These are phyloP conservation scores for Teunomyces funiuensis DNA, from an alignment of 805 yeast species.

Conservation along the genomic window DNA sequence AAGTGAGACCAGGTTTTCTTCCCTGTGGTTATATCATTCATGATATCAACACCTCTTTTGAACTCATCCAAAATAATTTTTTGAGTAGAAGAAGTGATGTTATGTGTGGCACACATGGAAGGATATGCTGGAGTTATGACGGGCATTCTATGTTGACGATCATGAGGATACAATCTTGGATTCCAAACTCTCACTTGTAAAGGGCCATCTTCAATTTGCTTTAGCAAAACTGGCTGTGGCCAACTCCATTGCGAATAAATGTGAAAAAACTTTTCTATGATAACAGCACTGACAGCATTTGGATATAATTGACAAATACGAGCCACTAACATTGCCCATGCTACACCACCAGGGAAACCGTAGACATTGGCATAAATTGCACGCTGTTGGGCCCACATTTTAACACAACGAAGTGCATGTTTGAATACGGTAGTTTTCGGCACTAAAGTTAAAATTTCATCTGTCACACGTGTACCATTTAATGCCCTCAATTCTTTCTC, in stretches of 20 bases:
- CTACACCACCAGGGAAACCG: constrained; percentile 99
- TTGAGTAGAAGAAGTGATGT: constrained; percentile 86
- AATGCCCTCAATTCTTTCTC: constrained; percentile 87
- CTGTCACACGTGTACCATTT: constrained; percentile 97
- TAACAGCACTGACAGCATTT: constrained; percentile 89
- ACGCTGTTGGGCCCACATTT: constrained; percentile 94
- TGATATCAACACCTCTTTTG: constrained; percentile 68
- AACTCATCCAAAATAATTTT: constrained; percentile 78
- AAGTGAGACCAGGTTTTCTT: constrained; percentile 71
- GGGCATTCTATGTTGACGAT: constrained; percentile 92
- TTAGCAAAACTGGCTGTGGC: constrained; percentile 96
- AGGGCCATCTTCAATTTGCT: constrained; percentile 96
- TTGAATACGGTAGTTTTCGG: constrained; percentile 93
- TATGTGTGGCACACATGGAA: constrained; percentile 98
- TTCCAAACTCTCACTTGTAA: constrained; percentile 96
- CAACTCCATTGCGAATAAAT: constrained; percentile 90
- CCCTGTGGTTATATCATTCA: constrained; percentile 65
- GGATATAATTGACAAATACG: constrained; percentile 96
- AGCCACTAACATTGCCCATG: constrained; percentile 99
- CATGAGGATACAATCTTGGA: constrained; percentile 86
- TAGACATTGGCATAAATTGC: constrained; percentile 92
- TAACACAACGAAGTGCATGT: constrained; percentile 88
- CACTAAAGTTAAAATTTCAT: constrained; percentile 83
- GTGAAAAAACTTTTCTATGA: constrained; percentile 84
- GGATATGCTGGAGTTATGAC: constrained; percentile 98